Conservation (phyloP, 108 stramenopile species). For the Schizochytrium sp. region DNA sequence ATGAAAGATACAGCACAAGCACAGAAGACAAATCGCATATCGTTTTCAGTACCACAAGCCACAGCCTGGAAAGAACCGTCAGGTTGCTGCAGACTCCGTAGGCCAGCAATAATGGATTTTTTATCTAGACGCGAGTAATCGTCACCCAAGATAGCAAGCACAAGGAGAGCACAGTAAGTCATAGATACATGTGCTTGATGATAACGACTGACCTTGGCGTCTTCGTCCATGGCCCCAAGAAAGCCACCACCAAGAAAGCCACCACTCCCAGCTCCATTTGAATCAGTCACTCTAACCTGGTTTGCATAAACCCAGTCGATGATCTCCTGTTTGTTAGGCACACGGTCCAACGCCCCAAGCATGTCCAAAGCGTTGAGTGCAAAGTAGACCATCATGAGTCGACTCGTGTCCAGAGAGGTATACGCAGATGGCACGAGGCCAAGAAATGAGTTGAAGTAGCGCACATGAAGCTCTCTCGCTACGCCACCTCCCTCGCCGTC, state of each 20-base stretch:
- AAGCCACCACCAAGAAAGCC: conserved; percentile 58
- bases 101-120: neutral
- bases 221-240: conserved; percentile 34
- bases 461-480: conserved; percentile 6
- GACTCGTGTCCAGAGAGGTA: conserved; percentile 47
- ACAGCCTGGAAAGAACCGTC: conserved; percentile 49
- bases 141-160: conserved; percentile 39
- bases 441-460: conserved; percentile 36
- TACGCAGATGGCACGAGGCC: conserved; percentile 28
- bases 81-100: conserved; percentile 36
- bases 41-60: conserved; percentile 53
- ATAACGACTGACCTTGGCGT: neutral
- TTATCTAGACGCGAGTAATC: conserved; percentile 4
- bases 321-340: neutral
- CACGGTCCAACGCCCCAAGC: conserved; percentile 21
- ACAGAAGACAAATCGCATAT: conserved; percentile 75
- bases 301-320: conserved; percentile 49
- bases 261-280: conserved; percentile 30
- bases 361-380: conserved; percentile 47
- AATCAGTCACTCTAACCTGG: neutral
- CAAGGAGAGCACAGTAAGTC: conserved; percentile 57
- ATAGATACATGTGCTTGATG: conserved; percentile 48
- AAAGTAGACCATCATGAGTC: conserved; percentile 61
- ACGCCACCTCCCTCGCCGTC: neutral
- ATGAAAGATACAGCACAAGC: conserved; percentile 73